These are phyloP conservation scores for Malania oleifera DNA, from an alignment of 164 flowering plant species.

Conservation along the genomic window DNA sequence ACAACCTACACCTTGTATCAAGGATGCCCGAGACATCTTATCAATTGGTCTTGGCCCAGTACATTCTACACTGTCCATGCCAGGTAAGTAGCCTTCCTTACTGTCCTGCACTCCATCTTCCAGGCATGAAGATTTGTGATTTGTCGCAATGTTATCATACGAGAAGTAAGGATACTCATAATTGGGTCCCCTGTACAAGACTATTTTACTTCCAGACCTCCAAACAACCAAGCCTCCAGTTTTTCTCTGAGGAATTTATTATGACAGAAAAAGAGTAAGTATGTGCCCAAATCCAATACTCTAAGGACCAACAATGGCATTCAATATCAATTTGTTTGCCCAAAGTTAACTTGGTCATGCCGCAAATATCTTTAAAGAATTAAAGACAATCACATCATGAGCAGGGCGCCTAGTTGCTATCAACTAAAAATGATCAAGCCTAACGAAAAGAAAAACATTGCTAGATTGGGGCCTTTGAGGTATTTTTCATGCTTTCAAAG, in stretches of 20 bases:
- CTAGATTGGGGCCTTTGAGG: too few relatives aligned
- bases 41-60: constrained; percentile 15
- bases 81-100: constrained; percentile 18
- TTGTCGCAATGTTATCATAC: constrained; percentile 17
- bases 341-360: background rate
- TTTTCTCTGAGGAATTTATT: constrained; percentile 64
- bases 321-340: background rate
- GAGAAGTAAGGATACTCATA: constrained; percentile 85
- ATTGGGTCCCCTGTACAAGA: constrained; percentile 75
- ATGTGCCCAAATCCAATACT: background rate
- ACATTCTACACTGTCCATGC: constrained; percentile 20
- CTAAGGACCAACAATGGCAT: background rate
- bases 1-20: constrained; percentile 75
- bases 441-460: too few relatives aligned
- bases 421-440: too few relatives aligned
- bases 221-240: constrained; percentile 95
- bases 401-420: too few relatives aligned
- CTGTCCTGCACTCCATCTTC: constrained; percentile 16
- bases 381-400: too few relatives aligned
- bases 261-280: too few relatives aligned
- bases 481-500: too few relatives aligned
- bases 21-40: constrained; percentile 21
- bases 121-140: constrained; percentile 17
- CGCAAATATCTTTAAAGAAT: too few relatives aligned
- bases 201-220: constrained; percentile 84